These are phyloP conservation scores for Neophaeococcomyces aloes DNA, from an alignment of 2,329 filamentous ascomycete genomes.

Conservation along the genomic window DNA sequence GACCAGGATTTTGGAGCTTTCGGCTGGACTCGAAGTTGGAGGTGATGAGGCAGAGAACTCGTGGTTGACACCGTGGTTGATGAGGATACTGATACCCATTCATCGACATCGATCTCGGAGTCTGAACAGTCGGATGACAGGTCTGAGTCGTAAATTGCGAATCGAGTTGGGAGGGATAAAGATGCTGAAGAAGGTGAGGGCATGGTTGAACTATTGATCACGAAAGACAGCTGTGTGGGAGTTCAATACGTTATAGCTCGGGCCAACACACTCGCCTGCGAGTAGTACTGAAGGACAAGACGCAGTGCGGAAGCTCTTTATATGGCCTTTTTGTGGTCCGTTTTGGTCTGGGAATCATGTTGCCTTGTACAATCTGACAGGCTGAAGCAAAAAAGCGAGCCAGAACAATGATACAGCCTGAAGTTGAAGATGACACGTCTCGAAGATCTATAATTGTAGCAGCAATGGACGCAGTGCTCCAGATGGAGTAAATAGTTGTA, in stretches of 20 bases:
- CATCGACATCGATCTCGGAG: not conserved
- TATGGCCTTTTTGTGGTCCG: not conserved
- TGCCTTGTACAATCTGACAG: constrained; percentile 1
- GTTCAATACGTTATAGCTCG: too few species aligned
- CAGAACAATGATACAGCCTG: not conserved
- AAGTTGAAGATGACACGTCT: not conserved
- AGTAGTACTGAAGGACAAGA: not conserved
- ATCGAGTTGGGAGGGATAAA: not conserved
- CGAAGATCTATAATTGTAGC: too few species aligned
- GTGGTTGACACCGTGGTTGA: not conserved
- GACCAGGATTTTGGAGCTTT: not conserved
- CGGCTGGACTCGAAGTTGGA: not conserved
- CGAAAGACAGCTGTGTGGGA: too few species aligned
- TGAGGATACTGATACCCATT: constrained; percentile 4
- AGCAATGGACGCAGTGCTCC: too few species aligned
- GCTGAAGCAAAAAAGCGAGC: not conserved
- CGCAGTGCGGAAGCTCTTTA: not conserved
- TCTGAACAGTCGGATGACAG: constrained; percentile 1
- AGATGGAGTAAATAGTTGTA: too few species aligned
- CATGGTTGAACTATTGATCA: not conserved
- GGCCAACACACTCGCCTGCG: too few species aligned
- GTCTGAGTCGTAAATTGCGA: constrained; percentile 6
- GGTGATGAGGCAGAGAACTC: not conserved
- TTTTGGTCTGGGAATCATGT: not conserved
- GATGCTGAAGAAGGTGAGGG: too few species aligned